Base-by-base conservation (phyloP, 2,329 filamentous ascomycete genomes). In the Ascochyta pisi region DNA sequence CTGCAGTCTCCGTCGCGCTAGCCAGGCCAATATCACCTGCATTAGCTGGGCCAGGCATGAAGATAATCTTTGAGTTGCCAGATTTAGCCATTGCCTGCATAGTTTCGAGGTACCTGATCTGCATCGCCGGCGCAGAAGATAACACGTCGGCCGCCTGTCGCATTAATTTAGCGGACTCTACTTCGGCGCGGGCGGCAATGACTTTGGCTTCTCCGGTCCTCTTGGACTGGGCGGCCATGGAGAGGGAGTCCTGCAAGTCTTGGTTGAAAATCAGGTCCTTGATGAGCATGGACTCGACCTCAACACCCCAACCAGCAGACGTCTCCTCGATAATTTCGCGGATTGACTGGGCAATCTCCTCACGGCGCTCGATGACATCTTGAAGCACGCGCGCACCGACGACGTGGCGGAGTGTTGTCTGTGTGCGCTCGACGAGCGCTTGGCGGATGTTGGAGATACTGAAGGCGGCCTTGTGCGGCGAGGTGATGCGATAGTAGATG, bases 81-180 rank as follows among this genome's bases (percentile, higher is more conserved):
- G 86, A 86, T 85, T 97, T 98, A 68, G 95, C 95, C 94, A 99
- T 99, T 38, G 91, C 86, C 77, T 98, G 95, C 94, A 98, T 98
- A 4, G 95, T 93, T 80, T 99, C 95, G 65, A 99, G 89, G 77
- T 98, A 98, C 64, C 73, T 51, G 62, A 76, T 76, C 51, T 76
- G 73, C 95, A 99, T 99, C 66, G 95, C 95, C 3, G 95, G 95
- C 0, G 94, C 94, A 15, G 87, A 92, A 61, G 87, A 91, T 45
- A 99, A 79, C 66, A 98, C 97, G 74, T 99, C 94, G 76, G 95
- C 95, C 34, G 95, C 94, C 79, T 95, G 78, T 48, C 83, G 86
- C 90, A 91, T 96, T 73, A 98, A 82, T 79, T 97, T 97, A 78
- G 95, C 94, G 49, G 89, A 88, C 79, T 99, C 95, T 73, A 99